Evolutionary conservation across 1,284 basidiomycete species (phyloP), one percentile per base, ranked within the genome.

Genomic region (Ustilago esculenta): DNA sequence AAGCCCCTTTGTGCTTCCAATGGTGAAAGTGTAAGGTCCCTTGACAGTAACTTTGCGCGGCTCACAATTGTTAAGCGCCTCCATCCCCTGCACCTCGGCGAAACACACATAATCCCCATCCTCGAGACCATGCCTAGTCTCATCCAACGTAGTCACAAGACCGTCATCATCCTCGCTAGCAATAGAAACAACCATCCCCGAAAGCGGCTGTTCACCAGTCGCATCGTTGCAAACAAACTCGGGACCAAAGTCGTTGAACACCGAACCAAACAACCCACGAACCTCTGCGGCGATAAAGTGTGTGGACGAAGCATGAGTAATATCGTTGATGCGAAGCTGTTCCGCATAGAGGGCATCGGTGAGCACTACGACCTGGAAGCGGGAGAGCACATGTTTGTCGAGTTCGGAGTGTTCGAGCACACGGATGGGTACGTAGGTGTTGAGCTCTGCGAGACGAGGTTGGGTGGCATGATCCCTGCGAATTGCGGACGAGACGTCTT

Each of bases 91-190:
- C 39, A 99, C 88, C 85, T 99, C 96, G n/a, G 88, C 87, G 85
- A 99, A 98, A 4, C 94, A 94, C 20, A 98, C 95, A 77, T 90
- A 98, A 83, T 98, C 93, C 21, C 96, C 96, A 82, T 98, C 96
- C 83, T 98, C 92, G 15, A 99, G 87, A 25, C 96, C 96, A 82
- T 98, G 96, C 58, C 96, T 88, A 5, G 95, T 92, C 85, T 99
- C 96, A 77, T 98, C 96, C 58, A 98, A 85, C 80, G 94, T 97
- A 10, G 96, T 97, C 5, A 98, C 96, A 15, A 98, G 84, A 18
- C 90, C 94, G 49, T 98, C 93, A 30, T 86, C 85, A 70, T 90
- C 75, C 27, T 65, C 59, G 67, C 73, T 56, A 14, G 71, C 69
- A 7, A 82, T 61, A 46, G 92, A 91, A 14, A 94, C 94, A 59